phyloP scores from a whole-genome alignment of 2,329 filamentous ascomycete species.

The Exserohilum rostratum region DNA sequence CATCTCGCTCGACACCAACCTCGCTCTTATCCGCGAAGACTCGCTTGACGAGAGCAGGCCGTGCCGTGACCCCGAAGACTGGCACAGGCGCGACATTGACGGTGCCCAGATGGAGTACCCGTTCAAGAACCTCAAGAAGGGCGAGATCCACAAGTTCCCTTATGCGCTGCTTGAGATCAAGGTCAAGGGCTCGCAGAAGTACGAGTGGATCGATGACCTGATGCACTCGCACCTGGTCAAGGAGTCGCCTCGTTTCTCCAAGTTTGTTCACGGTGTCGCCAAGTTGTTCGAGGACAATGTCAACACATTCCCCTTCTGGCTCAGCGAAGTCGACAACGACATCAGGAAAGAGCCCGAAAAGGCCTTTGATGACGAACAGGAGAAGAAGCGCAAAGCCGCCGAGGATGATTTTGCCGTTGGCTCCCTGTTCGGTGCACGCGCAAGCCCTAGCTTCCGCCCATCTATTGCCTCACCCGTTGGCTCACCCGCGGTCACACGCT shows the following conservation, averaged over 20 bases:
- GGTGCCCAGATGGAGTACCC: constrained; percentile 81
- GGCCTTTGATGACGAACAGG: constrained; percentile 90
- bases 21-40: constrained; percentile 82
- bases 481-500: constrained; percentile 57
- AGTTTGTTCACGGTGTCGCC: constrained; percentile 93
- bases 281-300: constrained; percentile 92
- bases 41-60: constrained; percentile 81
- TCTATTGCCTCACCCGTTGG: constrained; percentile 70
- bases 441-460: constrained; percentile 54
- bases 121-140: constrained; percentile 84
- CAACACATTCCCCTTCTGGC: constrained; percentile 95
- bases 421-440: constrained; percentile 71
- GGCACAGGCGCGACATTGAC: constrained; percentile 93
- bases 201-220: constrained; percentile 87
- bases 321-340: constrained; percentile 87
- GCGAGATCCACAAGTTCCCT: constrained; percentile 89
- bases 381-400: constrained; percentile 77
- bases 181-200: constrained; percentile 71
- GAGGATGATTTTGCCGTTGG: constrained; percentile 91
- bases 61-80: constrained; percentile 84
- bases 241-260: constrained; percentile 87
- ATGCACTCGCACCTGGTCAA: constrained; percentile 94
- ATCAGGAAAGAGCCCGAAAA: constrained; percentile 91
- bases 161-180: constrained; percentile 94
- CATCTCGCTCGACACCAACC: constrained; percentile 89